phyloP scores from a whole-genome alignment of 108 stramenopile genomes.

The Ochromonas danica region DNA sequence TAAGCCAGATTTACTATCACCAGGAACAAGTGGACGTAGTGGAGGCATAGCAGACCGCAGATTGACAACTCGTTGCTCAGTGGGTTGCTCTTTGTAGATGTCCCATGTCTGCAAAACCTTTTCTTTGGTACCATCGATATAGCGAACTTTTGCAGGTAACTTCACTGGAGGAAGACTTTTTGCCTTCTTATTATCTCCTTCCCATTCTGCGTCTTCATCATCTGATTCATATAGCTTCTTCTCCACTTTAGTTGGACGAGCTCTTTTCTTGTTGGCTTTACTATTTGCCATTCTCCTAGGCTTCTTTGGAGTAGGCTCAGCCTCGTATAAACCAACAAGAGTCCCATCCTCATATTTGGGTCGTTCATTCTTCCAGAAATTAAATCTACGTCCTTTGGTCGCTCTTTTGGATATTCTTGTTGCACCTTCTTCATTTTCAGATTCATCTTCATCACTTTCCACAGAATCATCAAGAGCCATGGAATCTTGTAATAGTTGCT shows the following conservation, averaged over 20 bases:
- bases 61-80: not conserved
- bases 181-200: too few species aligned
- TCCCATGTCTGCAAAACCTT: not conserved
- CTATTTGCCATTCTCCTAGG: constrained; percentile 48
- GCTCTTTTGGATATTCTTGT: not conserved
- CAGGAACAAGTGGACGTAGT: not conserved
- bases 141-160: not conserved
- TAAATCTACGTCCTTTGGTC: constrained; percentile 21
- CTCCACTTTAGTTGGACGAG: too few species aligned
- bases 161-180: too few species aligned
- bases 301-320: constrained; percentile 62
- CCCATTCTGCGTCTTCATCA: too few species aligned
- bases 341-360: constrained; percentile 74
- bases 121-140: not conserved
- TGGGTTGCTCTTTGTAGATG: not conserved
- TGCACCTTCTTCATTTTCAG: not conserved
- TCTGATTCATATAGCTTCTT: too few species aligned
- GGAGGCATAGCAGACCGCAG: not conserved
- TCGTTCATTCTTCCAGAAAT: constrained; percentile 82
- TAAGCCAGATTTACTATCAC: constrained; percentile 2
- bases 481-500: not conserved
- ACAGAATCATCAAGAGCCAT: not conserved
- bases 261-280: constrained; percentile 57
- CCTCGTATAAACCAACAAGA: constrained; percentile 59
- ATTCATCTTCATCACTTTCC: not conserved